Percentiles rank a stretch among this genome's conserved stretches.
Evolutionary conservation across 345 rosid genomes (phyloP).

Genomic region (Durio zibethinus): DNA sequence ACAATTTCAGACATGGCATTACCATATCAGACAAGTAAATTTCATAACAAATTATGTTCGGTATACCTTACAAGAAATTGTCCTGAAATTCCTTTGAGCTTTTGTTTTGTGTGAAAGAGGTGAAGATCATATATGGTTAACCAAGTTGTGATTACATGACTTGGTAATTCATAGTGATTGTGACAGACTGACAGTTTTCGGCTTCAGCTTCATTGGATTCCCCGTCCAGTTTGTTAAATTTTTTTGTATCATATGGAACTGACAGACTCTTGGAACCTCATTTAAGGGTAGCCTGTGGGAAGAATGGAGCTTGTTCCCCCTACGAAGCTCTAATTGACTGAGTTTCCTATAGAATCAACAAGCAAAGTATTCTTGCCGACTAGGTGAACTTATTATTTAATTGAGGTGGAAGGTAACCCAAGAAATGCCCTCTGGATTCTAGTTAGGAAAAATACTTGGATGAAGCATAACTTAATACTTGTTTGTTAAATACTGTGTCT

Average conservation of each 20-base stretch:
- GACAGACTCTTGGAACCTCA: neutral
- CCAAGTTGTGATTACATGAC: neutral
- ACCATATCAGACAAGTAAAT: neutral
- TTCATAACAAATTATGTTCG: neutral
- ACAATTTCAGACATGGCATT: neutral
- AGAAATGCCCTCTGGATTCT: neutral
- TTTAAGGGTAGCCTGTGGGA: neutral
- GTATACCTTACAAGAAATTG: neutral
- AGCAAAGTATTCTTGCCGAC: neutral
- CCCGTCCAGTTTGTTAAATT: neutral
- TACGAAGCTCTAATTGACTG: constrained; percentile 3
- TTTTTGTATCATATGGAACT: neutral
- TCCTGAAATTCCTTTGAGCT: constrained; percentile 1
- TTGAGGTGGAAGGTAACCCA: neutral
- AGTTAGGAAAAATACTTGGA: neutral
- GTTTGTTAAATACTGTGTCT: neutral
- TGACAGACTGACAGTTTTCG: neutral
- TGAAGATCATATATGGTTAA: neutral
- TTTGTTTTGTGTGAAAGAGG: neutral
- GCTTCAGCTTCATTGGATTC: neutral
- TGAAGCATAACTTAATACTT: neutral
- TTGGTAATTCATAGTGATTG: neutral
- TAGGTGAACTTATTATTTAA: neutral
- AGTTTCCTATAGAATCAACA: constrained; percentile 3
- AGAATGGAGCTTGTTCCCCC: neutral